These are phyloP conservation scores for Melampsora larici-populina DNA, from an alignment of 1,284 basidiomycete species.

Conservation along the genomic window DNA sequence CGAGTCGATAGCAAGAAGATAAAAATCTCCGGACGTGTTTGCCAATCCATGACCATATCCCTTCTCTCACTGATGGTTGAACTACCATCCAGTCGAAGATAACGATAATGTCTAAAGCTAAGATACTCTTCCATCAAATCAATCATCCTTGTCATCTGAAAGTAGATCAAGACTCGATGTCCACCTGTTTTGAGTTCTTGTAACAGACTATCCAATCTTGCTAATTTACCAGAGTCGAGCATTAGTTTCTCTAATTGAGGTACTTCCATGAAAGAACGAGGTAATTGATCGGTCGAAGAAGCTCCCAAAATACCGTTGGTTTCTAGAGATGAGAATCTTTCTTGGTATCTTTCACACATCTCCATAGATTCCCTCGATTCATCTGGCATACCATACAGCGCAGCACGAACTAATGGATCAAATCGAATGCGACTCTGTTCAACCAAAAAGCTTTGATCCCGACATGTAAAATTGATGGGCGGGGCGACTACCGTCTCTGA, in stretches of 20 bases:
- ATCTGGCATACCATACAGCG: constrained; percentile 79
- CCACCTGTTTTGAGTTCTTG: constrained; percentile 89
- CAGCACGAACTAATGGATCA: constrained; percentile 66
- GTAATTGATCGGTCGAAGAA: constrained; percentile 73
- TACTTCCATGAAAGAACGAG: constrained; percentile 80
- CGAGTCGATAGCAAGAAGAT: constrained; percentile 93
- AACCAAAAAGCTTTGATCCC: constrained; percentile 76
- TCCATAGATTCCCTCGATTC: constrained; percentile 65
- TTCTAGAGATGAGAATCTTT: constrained; percentile 63
- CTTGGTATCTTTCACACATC: constrained; percentile 60
- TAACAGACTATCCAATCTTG: constrained; percentile 79
- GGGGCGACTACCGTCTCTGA: constrained; percentile 80
- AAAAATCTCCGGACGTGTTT: constrained; percentile 92
- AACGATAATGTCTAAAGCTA: constrained; percentile 96
- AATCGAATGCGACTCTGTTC: constrained; percentile 61
- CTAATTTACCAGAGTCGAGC: constrained; percentile 94
- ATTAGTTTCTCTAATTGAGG: constrained; percentile 94
- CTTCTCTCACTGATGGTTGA: constrained; percentile 93
- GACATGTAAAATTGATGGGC: constrained; percentile 69
- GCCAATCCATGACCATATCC: constrained; percentile 99
- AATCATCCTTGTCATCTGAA: constrained; percentile 99
- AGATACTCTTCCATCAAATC: constrained; percentile 99
- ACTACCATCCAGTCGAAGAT: constrained; percentile 88
- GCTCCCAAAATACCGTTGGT: constrained; percentile 67
- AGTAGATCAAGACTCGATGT: constrained; percentile 93